Evolutionary conservation across 2,329 filamentous ascomycete species (phyloP).

Genomic region (Aureobasidium pullulans): DNA sequence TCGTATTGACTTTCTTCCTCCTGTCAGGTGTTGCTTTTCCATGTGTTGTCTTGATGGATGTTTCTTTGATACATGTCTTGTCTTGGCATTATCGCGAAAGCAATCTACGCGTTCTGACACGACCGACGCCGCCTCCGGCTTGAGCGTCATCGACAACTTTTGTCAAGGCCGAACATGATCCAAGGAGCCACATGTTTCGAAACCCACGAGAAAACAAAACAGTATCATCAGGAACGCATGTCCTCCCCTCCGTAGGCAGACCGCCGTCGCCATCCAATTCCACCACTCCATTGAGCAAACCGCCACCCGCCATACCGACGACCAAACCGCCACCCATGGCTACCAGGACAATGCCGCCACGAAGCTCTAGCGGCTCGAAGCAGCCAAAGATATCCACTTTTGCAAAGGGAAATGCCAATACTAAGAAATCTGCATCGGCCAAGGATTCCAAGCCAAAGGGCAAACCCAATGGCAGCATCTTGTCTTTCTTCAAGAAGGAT

Average conservation of each 20-base stretch:
- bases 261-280: constrained; percentile 43
- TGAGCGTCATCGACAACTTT: background rate
- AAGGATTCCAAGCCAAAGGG: constrained; percentile 32
- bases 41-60: background rate
- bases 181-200: constrained; percentile 42
- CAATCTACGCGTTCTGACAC: background rate
- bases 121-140: background rate
- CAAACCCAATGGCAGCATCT: constrained; percentile 44
- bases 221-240: constrained; percentile 26
- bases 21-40: no score
- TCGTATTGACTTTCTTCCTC: background rate
- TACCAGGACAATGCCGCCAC: constrained; percentile 18
- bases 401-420: constrained; percentile 26
- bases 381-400: constrained; percentile 23
- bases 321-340: constrained; percentile 20
- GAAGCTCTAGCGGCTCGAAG: constrained; percentile 18
- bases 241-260: constrained; percentile 43
- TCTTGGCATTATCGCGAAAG: constrained; percentile 14
- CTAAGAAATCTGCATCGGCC: constrained; percentile 28
- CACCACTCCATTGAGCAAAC: background rate
- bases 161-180: background rate
- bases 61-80: background rate
- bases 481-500: constrained; percentile 48
- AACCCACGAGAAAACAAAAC: constrained; percentile 44
- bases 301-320: constrained; percentile 8